Evolutionary conservation across 1,284 basidiomycete species (phyloP), one percentile per base, ranked within the genome.

Genomic region (Cryptococcus neoformans): DNA sequence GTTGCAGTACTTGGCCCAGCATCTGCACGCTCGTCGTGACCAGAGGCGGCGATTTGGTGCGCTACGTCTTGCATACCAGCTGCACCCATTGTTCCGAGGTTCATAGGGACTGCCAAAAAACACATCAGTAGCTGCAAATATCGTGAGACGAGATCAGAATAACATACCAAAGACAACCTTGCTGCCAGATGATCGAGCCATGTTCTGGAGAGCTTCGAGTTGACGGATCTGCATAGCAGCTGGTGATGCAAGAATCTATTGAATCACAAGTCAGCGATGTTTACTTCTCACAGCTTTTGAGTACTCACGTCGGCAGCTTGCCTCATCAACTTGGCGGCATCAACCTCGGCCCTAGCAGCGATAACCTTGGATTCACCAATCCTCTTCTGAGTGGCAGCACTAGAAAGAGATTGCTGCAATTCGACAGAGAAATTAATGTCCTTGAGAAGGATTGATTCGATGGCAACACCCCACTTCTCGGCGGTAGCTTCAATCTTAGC

Each of bases 161-260:
- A 11, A 65, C 67, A 53, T 53, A 68, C 68, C 92, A 69, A 96
- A 95, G 58, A 95, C 84, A 64, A 94, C 91, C 80, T 97, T 97
- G 81, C 83, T 86, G 65, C 83, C 82, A 21, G 87, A 84, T 9
- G 83, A 85, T 77, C 90, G 89, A 41, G 85, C 84, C 83, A 83
- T 84, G 44, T 76, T 81, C 83, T 86, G 83, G 68, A 92, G 79
- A 42, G 92, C 91, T 78, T 96, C 93, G 64, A 97, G 84, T 74
- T 95, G 92, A 62, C 94, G 83, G 74, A 97, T 97, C 79, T 96
- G 92, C 91, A 98, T 96, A 58, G 93, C 94, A 28, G 93, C 92
- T 16, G 92, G 92, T 7, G 86, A 88, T 11, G 91, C 90, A 67
- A 95, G 83, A 68, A 95, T 94, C 78, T 95, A 87, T 36, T 54